Conservation (phyloP, 345 rosid genomes). For the Populus simonii region DNA sequence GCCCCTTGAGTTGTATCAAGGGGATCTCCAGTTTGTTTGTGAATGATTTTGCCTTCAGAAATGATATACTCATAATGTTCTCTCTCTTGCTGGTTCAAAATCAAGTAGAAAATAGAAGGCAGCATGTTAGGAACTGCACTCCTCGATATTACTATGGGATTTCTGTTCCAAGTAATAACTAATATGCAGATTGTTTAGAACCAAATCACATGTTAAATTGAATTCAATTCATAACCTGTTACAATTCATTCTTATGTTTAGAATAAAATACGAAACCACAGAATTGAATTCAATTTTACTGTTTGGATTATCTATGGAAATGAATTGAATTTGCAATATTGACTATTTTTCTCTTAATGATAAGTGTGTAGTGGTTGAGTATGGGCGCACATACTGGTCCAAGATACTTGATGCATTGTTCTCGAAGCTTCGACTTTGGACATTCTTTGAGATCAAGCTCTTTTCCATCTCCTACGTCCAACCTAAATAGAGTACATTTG, state of each 20-base stretch:
- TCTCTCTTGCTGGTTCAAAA: slow-evolving; percentile 75
- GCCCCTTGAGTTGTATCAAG: slow-evolving; percentile 51
- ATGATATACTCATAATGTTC: slow-evolving; percentile 65
- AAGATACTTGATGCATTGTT: slow-evolving; percentile 80
- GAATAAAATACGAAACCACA: no score
- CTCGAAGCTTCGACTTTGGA: slow-evolving; percentile 60
- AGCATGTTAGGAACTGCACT: slow-evolving; percentile 7
- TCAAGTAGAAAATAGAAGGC: neutral
- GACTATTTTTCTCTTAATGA: no score
- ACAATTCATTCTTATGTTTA: no score
- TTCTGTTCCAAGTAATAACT: neutral
- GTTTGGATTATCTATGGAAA: no score
- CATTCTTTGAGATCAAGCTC: slow-evolving; percentile 63
- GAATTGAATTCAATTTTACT: no score
- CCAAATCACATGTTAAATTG: no score
- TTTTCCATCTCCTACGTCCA: slow-evolving; percentile 87
- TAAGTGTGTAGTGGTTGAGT: neutral
- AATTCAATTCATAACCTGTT: no score
- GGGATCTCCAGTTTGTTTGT: slow-evolving; percentile 47
- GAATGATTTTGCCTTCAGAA: slow-evolving; percentile 58
- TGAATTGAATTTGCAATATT: no score
- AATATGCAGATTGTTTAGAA: no score
- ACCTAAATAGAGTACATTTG: slow-evolving; percentile 41
- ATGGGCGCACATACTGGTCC: slow-evolving; percentile 67
- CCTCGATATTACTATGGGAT: neutral